phyloP scores from a whole-genome alignment of 352 stramenopile species.

The Phytophthora sp. region DNA sequence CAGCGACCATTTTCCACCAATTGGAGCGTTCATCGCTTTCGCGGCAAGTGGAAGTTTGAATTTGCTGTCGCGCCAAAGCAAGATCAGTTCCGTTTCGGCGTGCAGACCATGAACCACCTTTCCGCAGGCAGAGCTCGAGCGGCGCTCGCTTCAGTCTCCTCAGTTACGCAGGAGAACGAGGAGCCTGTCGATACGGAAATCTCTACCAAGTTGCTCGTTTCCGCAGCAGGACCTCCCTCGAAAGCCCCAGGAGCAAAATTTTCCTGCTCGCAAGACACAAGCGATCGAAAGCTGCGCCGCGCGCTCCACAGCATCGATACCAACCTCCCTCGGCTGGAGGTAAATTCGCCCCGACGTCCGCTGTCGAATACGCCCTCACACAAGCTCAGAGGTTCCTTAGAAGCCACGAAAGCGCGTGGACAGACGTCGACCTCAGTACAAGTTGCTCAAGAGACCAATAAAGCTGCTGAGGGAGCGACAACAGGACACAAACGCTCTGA shows the following conservation, averaged over 20 bases:
- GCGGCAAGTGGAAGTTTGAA: conserved; percentile 47
- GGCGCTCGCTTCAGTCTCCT: not conserved
- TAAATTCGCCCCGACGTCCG: conserved; percentile 1
- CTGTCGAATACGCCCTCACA: not conserved
- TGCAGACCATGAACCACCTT: conserved; percentile 35
- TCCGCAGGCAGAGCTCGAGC: not conserved
- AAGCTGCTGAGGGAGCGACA: not conserved
- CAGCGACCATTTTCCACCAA: conserved; percentile 29
- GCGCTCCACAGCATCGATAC: conserved; percentile 43
- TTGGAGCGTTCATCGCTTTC: conserved; percentile 10
- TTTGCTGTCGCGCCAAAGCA: conserved; percentile 28
- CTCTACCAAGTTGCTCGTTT: conserved; percentile 4
- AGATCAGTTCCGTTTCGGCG: conserved; percentile 23
- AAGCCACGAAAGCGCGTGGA: conserved; percentile 15
- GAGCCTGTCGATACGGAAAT: conserved; percentile 21
- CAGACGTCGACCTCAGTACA: not conserved
- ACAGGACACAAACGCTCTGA: conserved; percentile 17
- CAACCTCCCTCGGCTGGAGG: conserved; percentile 16
- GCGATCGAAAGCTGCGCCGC: conserved; percentile 17
- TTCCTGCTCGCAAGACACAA: conserved; percentile 3
- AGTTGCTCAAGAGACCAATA: not conserved
- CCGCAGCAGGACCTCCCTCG: conserved; percentile 2
- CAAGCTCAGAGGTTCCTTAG: conserved; percentile 4
- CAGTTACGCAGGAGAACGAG: conserved; percentile 46
- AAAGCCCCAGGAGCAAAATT: conserved; percentile 22